Evolutionary conservation across 768 basidiomycete species (phyloP), one percentile per base, ranked within the genome.

Genomic region (Calocera viscosa): DNA sequence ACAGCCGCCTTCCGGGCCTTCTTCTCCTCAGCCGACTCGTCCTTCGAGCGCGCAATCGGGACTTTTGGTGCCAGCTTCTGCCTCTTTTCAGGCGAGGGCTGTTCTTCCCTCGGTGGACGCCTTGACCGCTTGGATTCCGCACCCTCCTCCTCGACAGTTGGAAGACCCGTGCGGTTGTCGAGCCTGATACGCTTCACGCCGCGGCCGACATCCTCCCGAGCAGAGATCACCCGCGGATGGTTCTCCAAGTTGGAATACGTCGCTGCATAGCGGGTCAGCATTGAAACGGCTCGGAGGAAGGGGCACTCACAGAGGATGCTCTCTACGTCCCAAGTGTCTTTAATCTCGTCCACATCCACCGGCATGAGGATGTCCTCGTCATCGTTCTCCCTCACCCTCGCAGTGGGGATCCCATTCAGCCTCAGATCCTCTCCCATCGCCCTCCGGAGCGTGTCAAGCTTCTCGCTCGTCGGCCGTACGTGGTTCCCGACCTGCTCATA

Each of bases 161-260:
- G 93, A 10, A 94, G 77, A 1, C 91, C 92, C 0, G 89, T 92
- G 70, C 83, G 86, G 0, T 85, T 81, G 73, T 95, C 87, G 32
- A 94, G 78, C 32, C 75, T 72, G 69, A 94, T 60, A 30, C 53
- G 53, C 30, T 91, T 74, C 84, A 88, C 0, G 86, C 80, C 0
- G 82, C 80, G 24, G 78, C 77, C 72, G 79, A 70, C 81, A 41
- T 76, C 72, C 68, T 84, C 81, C 35, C 86, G 80, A 22, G 86
- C 84, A 28, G 85, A 83, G 67, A 99, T 94, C 34, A 96, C 78
- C 10, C 88, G 84, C 0, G 96, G 96, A 74, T 98, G 96, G 72
- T 99, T 99, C 75, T 96, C 96, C 7, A 97, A 81, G 73, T 96
- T 99, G n/a, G 92, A 89, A 74, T 94, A 94, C 11, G 94, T 97